Evolutionary conservation across 495 filamentous ascomycete genomes (phyloP), one percentile per base, ranked within the genome.

Genomic region (Umbilicaria muhlenbergii): DNA sequence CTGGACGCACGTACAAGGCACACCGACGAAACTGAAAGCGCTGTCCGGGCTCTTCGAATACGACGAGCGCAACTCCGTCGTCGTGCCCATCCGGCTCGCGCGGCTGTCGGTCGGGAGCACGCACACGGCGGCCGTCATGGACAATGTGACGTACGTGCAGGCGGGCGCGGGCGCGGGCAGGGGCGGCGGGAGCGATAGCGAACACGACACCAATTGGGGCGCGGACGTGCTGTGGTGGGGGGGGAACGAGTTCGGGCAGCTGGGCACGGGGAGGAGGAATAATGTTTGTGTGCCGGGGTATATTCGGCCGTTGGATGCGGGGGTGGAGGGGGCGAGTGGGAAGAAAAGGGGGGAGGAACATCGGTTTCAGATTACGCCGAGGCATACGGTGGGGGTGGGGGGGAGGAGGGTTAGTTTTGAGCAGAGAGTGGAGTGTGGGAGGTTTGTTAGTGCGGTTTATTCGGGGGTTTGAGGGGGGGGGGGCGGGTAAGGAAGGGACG

Each of bases 211-310:
- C 3, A 81, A 86, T 50, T 94, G 74, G 68, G 89, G 89, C 40
- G 76, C 77, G 8, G 91, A 96, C 58, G 77, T 83, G 2, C 56
- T 95, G 5, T 92, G 80, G 72, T 98, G 88, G 83, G 91, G 91
- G 49, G 83, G 83, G 33, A 98, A 95, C 53, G 89, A 98, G 63
- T 71, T 75, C 48, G 94, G 83, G 55, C 91, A 98, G 56, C 73
- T 98, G 14, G 91, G 91, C 3, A 95, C 81, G 3, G 89, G 91
- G 32, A 89, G 78, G 66, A 64, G 88, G 46, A 93, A 75, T 53
- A 96, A 98, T 54, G 49, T 75, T 5, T 63, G 70, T 28, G 67
- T 68, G 10, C 91, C 91, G 12, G 68, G 66, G 0, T 83, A 95
- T 58, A 86, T 98, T 43, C 70, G 76, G 21, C 83, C 84, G 8